A percentile compares a stretch with the other conserved stretches of the same genome.
Evolutionary conservation across 2,329 filamentous ascomycete species (phyloP).

Genomic region (Penicillium sp.): DNA sequence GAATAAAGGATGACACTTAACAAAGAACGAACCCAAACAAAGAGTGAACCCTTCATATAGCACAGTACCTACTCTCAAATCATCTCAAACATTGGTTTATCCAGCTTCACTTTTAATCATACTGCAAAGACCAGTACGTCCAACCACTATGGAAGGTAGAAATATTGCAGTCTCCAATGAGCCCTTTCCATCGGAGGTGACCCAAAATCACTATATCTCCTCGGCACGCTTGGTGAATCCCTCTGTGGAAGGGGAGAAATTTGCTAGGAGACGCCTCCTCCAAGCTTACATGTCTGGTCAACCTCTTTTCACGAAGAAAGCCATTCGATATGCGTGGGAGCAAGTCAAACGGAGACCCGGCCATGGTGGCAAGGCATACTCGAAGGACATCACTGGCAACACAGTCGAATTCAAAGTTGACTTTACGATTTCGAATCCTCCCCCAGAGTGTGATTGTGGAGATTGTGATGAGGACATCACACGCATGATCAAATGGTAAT

Average conservation of each 20-base stretch:
- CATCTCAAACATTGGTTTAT: no score
- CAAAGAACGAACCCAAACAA: no score
- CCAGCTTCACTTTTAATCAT: no score
- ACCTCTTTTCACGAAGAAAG: constrained; percentile 1
- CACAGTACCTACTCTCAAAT: no score
- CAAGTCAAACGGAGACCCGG: background rate
- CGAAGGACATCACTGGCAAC: background rate
- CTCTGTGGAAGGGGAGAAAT: background rate
- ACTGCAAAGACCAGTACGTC: no score
- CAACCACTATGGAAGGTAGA: no score
- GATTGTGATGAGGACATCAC: background rate
- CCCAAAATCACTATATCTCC: no score
- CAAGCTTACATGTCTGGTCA: background rate
- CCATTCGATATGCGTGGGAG: background rate
- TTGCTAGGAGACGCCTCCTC: background rate
- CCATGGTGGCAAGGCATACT: background rate
- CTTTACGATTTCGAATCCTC: background rate
- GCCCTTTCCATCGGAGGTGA: background rate
- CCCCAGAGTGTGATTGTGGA: background rate
- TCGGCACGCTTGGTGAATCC: background rate
- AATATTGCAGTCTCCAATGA: background rate
- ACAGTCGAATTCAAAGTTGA: background rate
- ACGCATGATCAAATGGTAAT: background rate
- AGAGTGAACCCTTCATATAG: no score
- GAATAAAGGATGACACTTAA: no score